Evolutionary conservation across 2,329 filamentous ascomycete species (phyloP).

Genomic region (Sporothrix dimorphospora): DNA sequence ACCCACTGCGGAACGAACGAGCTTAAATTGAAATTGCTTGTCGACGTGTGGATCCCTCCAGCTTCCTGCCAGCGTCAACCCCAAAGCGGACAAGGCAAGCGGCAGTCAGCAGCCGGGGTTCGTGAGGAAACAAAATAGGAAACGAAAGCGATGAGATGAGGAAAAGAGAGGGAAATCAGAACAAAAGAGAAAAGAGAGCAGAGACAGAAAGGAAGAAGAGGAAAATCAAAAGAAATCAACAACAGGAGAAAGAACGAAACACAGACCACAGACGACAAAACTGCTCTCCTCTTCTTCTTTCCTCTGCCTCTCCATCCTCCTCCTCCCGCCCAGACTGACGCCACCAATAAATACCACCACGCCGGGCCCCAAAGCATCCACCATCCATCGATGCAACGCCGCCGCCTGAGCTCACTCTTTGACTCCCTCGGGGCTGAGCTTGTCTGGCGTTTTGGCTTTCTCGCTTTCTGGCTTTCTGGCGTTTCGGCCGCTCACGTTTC

Average conservation of each 20-base stretch:
- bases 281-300: neutral
- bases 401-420: neutral
- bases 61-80: neutral
- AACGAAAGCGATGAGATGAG: neutral
- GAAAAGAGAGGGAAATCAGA: neutral
- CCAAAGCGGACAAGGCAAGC: neutral
- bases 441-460: neutral
- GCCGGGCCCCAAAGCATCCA: neutral
- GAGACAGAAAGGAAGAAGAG: neutral
- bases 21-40: slow-evolving; percentile 6
- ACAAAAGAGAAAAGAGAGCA: neutral
- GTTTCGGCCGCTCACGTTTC: neutral
- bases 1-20: neutral
- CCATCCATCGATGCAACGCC: slow-evolving; percentile 1
- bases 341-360: slow-evolving; percentile 18
- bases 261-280: too few species aligned
- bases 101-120: neutral
- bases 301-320: neutral
- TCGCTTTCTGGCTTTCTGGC: too few species aligned
- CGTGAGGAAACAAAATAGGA: neutral
- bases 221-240: neutral
- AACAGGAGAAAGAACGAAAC: too few species aligned
- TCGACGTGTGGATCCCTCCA: neutral
- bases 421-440: neutral
- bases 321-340: neutral